Percentiles rank a stretch among this genome's conserved stretches.
These are phyloP conservation scores for Corynespora cassiicola DNA, from an alignment of 2,329 filamentous ascomycete genomes.

Conservation along the genomic window DNA sequence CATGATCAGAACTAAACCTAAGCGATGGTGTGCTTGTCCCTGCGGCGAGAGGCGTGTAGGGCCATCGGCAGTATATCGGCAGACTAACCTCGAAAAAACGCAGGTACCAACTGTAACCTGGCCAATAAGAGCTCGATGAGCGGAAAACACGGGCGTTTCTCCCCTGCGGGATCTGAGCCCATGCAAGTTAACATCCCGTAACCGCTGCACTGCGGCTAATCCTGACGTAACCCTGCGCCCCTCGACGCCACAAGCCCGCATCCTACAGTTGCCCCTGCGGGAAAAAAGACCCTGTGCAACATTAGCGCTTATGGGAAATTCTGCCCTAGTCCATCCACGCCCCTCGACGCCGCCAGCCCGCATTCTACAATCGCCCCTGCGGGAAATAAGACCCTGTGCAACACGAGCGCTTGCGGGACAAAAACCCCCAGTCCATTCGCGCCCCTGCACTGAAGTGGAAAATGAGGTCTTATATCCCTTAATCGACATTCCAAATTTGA, in stretches of 20 bases:
- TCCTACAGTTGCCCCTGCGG: neutral
- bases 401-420: no score
- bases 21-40: no score
- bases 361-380: neutral
- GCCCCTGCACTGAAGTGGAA: no score
- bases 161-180: neutral
- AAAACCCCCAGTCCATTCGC: no score
- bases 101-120: neutral
- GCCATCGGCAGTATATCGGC: no score
- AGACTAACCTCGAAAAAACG: no score
- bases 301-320: neutral
- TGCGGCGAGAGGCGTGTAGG: no score
- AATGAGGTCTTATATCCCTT: no score
- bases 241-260: neutral
- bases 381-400: no score
- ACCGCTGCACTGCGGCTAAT: neutral
- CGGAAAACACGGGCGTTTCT: no score
- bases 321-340: neutral
- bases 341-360: neutral
- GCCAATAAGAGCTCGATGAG: neutral
- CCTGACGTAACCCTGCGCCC: neutral
- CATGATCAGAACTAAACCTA: no score
- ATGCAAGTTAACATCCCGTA: neutral
- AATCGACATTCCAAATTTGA: no score
- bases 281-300: neutral